Evolutionary conservation across 106 monocot genomes (phyloP), one percentile per base, ranked within the genome.

Genomic region (Gastrodia elata): DNA sequence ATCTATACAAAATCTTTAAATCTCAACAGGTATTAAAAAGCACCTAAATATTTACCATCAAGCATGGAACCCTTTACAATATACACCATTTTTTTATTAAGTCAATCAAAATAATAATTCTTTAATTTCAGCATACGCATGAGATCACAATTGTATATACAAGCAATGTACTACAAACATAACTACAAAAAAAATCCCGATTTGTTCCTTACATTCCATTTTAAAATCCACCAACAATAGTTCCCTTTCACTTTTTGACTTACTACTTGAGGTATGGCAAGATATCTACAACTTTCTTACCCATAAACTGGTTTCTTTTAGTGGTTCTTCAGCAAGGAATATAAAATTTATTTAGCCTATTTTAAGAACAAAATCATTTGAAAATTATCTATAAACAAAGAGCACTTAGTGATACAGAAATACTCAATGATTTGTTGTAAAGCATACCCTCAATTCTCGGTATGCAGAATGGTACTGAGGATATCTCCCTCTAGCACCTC

Each of bases 381-480:
- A 26, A 26, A 57, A 25, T n/a, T 25, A 25, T 57, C 57, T 57
- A 26, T n/a, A 26, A 57, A 26, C 57, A 57, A 22, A 26, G 0
- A 26, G n/a, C 6, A 18, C 57, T 25, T 57, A 26, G 0, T 57
- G 57, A 57, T 57, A 25, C n/a, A 57, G 6, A 15, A 64, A 10
- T 64, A 64, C 64, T 14, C 32, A 59, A 61, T 5, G 18, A 61
- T 22, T 8, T 43, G 28, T 74, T 37, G 43, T 30, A 58, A 76
- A 43, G 22, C 27, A 77, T 90, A 92, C 96, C 87, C 85, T 82
- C 34, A 97, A 73, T 67, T 97, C 96, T 77, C 84, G 82, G 75
- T 92, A 97, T 76, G 89, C 96, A 81, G 96, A 87, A 84, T 81
- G 78, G 41, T 86, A 97, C 30, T 92, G 96, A 30, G 86, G 90